phyloP scores from a whole-genome alignment of 2,329 filamentous ascomycete species.

The Cladosporium sp. region DNA sequence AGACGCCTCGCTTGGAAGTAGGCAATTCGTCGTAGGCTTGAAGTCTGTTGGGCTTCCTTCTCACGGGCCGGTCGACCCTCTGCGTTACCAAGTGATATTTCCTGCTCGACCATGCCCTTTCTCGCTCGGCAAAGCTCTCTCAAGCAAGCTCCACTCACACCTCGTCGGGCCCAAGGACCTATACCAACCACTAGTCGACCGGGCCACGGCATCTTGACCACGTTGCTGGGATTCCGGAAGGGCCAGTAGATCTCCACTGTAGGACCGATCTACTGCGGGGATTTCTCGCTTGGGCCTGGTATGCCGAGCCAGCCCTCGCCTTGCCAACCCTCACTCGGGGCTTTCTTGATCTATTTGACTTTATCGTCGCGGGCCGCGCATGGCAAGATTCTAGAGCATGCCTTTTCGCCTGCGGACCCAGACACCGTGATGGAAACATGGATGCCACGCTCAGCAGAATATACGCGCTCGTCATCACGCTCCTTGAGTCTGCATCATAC shows the following conservation, averaged over 20 bases:
- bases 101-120: too few species aligned
- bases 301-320: too few species aligned
- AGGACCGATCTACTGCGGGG: constrained; percentile 8
- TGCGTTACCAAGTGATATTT: background rate
- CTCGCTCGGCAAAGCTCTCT: too few species aligned
- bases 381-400: too few species aligned
- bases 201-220: constrained; percentile 3
- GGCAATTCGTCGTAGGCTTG: background rate
- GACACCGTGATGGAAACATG: too few species aligned
- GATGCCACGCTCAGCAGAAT: too few species aligned
- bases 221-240: constrained; percentile 5
- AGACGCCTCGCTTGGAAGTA: background rate
- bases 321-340: too few species aligned
- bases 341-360: too few species aligned
- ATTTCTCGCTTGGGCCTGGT: background rate
- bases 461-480: too few species aligned
- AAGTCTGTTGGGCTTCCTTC: constrained; percentile 8
- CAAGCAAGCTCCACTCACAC: constrained; percentile 1
- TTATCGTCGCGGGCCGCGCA: too few species aligned
- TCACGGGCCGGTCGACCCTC: constrained; percentile 1
- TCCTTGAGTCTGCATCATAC: too few species aligned
- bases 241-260: background rate
- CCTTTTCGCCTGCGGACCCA: too few species aligned
- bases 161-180: background rate
- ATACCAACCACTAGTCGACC: background rate